These are phyloP conservation scores for Phaeosphaeria sp. DNA, from an alignment of 2,329 filamentous ascomycete genomes.

Conservation along the genomic window DNA sequence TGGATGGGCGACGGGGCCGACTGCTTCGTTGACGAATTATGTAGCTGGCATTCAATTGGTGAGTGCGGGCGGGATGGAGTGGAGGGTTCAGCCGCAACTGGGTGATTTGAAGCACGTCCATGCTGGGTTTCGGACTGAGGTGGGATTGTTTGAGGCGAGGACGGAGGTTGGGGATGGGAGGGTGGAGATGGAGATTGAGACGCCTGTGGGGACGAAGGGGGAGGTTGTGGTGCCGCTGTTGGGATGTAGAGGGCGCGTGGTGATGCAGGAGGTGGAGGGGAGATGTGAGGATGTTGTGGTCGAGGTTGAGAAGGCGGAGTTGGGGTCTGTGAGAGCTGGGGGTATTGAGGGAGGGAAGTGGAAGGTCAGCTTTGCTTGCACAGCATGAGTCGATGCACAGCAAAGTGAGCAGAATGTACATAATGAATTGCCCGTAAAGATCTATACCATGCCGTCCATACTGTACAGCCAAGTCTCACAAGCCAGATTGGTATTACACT, in stretches of 20 bases:
- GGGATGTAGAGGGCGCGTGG: constrained; percentile 25
- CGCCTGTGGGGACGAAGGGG: constrained; percentile 39
- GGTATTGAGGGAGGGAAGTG: constrained; percentile 32
- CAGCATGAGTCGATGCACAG: not conserved
- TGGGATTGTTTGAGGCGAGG: constrained; percentile 48
- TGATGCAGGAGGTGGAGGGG: constrained; percentile 24
- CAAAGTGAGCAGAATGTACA: constrained; percentile 28
- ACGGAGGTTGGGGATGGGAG: constrained; percentile 23
- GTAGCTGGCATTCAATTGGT: constrained; percentile 51
- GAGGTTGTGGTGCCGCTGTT: constrained; percentile 32
- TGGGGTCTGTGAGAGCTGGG: constrained; percentile 13
- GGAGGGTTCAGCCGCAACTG: constrained; percentile 46
- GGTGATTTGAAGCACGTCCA: constrained; percentile 46
- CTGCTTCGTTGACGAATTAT: constrained; percentile 51
- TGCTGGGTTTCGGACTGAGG: constrained; percentile 46
- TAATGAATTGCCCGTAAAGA: constrained; percentile 34
- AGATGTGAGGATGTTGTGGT: constrained; percentile 21
- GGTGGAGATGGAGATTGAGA: constrained; percentile 34
- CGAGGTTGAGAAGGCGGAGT: constrained; percentile 22
- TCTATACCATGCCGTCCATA: constrained; percentile 44
- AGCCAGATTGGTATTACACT: constrained; percentile 24
- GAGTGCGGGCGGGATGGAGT: constrained; percentile 45
- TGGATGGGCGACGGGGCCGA: constrained; percentile 60
- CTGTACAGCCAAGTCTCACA: constrained; percentile 42
- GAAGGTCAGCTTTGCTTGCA: constrained; percentile 23